A percentile compares a stretch with the other conserved stretches of the same genome.
Conservation (phyloP, 306 rosid species). For the Glycine tomentella region DNA sequence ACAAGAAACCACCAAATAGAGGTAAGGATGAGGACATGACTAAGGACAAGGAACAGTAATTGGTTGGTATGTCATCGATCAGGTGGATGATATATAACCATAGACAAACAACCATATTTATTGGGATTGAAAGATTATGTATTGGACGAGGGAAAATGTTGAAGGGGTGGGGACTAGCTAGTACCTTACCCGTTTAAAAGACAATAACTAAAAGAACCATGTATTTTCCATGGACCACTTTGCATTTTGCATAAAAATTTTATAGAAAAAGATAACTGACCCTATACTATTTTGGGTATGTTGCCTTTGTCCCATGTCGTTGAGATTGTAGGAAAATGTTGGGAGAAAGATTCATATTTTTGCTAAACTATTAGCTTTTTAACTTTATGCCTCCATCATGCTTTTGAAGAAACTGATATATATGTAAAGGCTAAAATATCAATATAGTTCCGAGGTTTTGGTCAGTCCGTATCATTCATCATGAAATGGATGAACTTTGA, state of each 20-base stretch:
- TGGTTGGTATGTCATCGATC: slow-evolving; percentile 16
- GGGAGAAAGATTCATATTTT: background rate
- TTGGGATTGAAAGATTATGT: slow-evolving; percentile 11
- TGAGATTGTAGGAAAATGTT: background rate
- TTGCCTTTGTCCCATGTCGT: background rate
- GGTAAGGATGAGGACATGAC: slow-evolving; percentile 17
- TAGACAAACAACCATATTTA: background rate
- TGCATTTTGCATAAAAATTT: background rate
- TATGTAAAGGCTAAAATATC: background rate
- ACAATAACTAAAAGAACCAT: background rate
- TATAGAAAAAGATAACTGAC: background rate
- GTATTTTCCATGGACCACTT: slow-evolving; percentile 27
- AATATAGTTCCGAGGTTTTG: background rate
- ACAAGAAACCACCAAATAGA: slow-evolving; percentile 22
- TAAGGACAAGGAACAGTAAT: slow-evolving; percentile 11
- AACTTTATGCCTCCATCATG: background rate
- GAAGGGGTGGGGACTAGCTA: background rate
- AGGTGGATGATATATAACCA: slow-evolving; percentile 3
- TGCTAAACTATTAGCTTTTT: too few relatives aligned
- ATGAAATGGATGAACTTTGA: background rate
- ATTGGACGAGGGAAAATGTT: background rate
- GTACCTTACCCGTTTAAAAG: background rate
- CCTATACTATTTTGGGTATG: slow-evolving; percentile 3
- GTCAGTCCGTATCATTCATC: background rate
- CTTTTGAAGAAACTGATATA: background rate